Percentiles rank a stretch among this genome's conserved stretches.
Conservation (phyloP, 2,329 filamentous ascomycete species). For the Epichloe sylvatica region DNA sequence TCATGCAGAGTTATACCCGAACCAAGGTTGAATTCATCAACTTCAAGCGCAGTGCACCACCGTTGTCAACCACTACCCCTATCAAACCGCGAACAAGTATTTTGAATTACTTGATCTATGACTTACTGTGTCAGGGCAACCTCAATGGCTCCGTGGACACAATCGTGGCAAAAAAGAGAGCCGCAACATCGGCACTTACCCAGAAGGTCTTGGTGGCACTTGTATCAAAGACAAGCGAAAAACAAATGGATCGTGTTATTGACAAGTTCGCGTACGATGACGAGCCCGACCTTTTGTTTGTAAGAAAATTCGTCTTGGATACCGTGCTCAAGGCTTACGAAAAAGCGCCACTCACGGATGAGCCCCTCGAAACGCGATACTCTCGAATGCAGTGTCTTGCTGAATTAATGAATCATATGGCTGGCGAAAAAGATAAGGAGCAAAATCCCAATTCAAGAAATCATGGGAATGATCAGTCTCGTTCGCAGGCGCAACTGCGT, state of each 20-base stretch:
- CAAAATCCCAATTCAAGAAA: conserved; percentile 29
- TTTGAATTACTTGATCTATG: conserved; percentile 83
- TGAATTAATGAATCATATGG: conserved; percentile 86
- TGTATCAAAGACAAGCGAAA: conserved; percentile 76
- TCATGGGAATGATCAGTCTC: conserved; percentile 25
- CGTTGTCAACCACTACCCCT: conserved; percentile 69
- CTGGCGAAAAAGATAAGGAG: conserved; percentile 62
- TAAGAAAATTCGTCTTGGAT: conserved; percentile 88
- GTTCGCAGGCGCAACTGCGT: conserved; percentile 70
- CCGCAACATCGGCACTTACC: conserved; percentile 72
- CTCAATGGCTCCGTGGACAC: conserved; percentile 58
- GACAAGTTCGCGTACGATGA: conserved; percentile 56
- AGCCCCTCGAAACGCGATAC: conserved; percentile 75
- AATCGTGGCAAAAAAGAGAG: conserved; percentile 73
- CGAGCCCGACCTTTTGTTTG: conserved; percentile 74
- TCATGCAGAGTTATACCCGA: conserved; percentile 81
- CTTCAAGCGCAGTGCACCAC: conserved; percentile 84
- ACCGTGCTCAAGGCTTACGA: conserved; percentile 86
- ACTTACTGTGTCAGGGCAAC: conserved; percentile 51
- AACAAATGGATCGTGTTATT: conserved; percentile 40
- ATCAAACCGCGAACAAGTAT: conserved; percentile 89
- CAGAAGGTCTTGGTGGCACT: conserved; percentile 76
- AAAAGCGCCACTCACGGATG: conserved; percentile 64
- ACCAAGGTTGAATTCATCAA: conserved; percentile 99
- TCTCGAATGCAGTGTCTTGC: conserved; percentile 74